These are phyloP conservation scores for Amylocarpus encephaloides DNA, from an alignment of 2,329 filamentous ascomycete species.

Conservation along the genomic window DNA sequence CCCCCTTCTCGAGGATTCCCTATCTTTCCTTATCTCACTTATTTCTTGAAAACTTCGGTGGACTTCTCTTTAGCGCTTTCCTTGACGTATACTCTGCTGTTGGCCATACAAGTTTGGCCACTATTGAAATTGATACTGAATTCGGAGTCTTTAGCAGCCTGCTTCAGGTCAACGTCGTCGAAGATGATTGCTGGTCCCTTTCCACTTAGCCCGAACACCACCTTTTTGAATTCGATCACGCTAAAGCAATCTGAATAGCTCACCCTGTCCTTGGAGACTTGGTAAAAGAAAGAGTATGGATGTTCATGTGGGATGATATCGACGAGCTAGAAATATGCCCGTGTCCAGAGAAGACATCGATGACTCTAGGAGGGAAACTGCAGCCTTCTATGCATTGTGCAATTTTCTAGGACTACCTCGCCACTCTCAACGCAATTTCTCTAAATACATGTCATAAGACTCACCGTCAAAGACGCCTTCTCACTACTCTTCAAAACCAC, in stretches of 20 bases:
- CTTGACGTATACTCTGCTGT: slow-evolving; percentile 22
- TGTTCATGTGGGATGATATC: slow-evolving; percentile 29
- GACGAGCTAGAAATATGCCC: slow-evolving; percentile 28
- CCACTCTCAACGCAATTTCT: slow-evolving; percentile 12
- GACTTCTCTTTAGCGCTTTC: slow-evolving; percentile 19
- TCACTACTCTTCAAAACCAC: slow-evolving; percentile 34
- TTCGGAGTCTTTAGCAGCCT: slow-evolving; percentile 18
- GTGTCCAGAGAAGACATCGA: slow-evolving; percentile 37
- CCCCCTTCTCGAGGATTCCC: slow-evolving; percentile 15
- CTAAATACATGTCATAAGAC: slow-evolving; percentile 48
- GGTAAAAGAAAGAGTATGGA: slow-evolving; percentile 54
- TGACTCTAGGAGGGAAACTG: slow-evolving; percentile 34
- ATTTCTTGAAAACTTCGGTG: slow-evolving; percentile 16
- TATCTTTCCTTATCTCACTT: slow-evolving; percentile 7
- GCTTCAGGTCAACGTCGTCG: slow-evolving; percentile 46
- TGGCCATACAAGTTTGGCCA: slow-evolving; percentile 25
- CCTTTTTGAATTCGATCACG: slow-evolving; percentile 52
- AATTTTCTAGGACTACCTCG: slow-evolving; percentile 38
- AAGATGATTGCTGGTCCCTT: slow-evolving; percentile 59
- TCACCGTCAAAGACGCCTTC: slow-evolving; percentile 48
- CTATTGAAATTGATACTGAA: slow-evolving; percentile 19
- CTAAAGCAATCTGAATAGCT: slow-evolving; percentile 64
- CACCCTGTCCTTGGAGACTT: slow-evolving; percentile 64
- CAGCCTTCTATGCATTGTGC: slow-evolving; percentile 24
- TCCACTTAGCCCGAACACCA: slow-evolving; percentile 57